Evolutionary conservation across 805 yeast genomes (phyloP), one percentile per base, ranked within the genome.

Genomic region (Babjeviella inositovora): DNA sequence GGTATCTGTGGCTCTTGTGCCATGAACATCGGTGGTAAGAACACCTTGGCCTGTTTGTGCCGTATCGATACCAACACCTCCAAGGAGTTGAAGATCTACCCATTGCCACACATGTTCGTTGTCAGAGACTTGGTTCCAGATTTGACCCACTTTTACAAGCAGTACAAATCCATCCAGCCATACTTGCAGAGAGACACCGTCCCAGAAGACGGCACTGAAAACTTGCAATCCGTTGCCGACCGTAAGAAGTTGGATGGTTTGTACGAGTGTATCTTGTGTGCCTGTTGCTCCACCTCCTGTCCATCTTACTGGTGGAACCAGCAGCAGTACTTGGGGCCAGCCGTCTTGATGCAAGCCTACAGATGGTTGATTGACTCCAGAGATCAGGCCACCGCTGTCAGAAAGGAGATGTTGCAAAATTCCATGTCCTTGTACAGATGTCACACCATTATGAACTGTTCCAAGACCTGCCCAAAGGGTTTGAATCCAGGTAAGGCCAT

Each of bases 301-400:
- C 98, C 98, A 25, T 85, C 97, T 3, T 90, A 90, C 68, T 90
- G 98, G 98, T 90, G 98, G 98, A 90, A 90, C 60, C 94, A 82
- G 60, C 93, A 85, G 57, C 93, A 90, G 62, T 90, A 90, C 57
- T 62, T 90, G 40, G 98, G 98, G 28, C 98, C 98, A 13, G 98
- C 98, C 15, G 97, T 90, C 26, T 68, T 90, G 52, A 80, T 90
- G 95, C 98, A 90, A 65, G 96, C 97, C 26, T 90, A 73, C 68
- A 76, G 98, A 63, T 90, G 98, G 98, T 72, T 90, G 64, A 70
- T 84, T 31, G 98, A 90, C 55, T 76, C 93, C 20, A 76, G 98
- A 62, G 98, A 90, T 57, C 75, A 82, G 53, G 95, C 95, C 26
- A 62, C 81, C 20, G 58, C 53, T 31, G 41, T 61, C 37, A 82